A percentile compares a stretch with the other conserved stretches of the same genome.
phyloP scores from a whole-genome alignment of 1,139 yeast genomes.

The Debaryomycetaceae sp. region DNA sequence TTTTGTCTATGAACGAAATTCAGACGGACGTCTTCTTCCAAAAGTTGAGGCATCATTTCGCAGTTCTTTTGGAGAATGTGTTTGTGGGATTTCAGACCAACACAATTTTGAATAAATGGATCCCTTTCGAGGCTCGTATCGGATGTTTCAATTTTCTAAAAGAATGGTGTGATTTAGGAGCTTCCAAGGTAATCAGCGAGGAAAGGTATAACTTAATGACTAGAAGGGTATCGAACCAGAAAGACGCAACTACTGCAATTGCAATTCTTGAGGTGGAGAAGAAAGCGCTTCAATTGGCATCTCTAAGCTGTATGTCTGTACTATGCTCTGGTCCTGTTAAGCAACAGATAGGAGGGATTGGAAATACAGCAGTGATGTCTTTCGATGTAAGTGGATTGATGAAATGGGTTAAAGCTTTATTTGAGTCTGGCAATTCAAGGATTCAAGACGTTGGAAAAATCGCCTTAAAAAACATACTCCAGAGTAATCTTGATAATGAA shows the following conservation, averaged over 20 bases:
- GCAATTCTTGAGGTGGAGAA: constrained; percentile 86
- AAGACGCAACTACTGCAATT: constrained; percentile 51
- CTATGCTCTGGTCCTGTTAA: constrained; percentile 66
- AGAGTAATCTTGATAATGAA: constrained; percentile 52
- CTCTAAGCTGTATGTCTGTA: constrained; percentile 81
- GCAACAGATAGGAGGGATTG: constrained; percentile 41
- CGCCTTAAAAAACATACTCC: constrained; percentile 70
- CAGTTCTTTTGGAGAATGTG: constrained; percentile 70
- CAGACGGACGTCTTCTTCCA: constrained; percentile 75
- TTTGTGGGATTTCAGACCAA: constrained; percentile 49
- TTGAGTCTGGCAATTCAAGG: constrained; percentile 56
- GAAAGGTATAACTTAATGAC: constrained; percentile 69
- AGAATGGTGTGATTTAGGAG: constrained; percentile 95
- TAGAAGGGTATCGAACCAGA: constrained; percentile 35
- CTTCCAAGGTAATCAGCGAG: constrained; percentile 52
- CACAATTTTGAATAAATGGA: constrained; percentile 48
- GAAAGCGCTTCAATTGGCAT: constrained; percentile 64
- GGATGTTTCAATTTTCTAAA: constrained; percentile 78
- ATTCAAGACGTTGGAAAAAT: constrained; percentile 62
- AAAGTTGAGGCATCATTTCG: constrained; percentile 72
- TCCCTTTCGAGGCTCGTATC: constrained; percentile 83
- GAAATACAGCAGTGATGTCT: constrained; percentile 47
- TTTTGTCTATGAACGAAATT: constrained; percentile 54
- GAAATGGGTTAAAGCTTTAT: constrained; percentile 74
- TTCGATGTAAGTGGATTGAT: constrained; percentile 69